phyloP scores from a whole-genome alignment of 2,329 filamentous ascomycete genomes.

The Cladosporium cucumerinum region DNA sequence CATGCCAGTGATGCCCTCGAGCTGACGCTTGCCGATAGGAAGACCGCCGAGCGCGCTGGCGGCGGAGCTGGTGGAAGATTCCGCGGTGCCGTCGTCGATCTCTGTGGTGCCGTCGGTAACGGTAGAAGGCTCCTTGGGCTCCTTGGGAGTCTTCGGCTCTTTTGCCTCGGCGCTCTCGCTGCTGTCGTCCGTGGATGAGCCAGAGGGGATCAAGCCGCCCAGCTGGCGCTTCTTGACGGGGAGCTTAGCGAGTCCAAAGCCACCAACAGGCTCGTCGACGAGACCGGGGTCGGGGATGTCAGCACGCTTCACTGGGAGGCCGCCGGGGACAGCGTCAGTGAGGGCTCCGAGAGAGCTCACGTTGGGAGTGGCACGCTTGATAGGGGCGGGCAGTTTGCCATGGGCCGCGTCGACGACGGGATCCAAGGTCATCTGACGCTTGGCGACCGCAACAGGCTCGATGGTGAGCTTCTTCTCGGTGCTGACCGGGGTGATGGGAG shows the following conservation, averaged over 20 bases:
- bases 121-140: not conserved
- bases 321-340: not conserved
- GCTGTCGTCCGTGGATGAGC: not conserved
- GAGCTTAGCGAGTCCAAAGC: too few relatives aligned
- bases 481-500: not conserved
- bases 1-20: not conserved
- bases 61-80: not conserved
- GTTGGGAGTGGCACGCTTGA: not conserved
- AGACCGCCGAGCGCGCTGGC: not conserved
- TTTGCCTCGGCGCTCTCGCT: not conserved
- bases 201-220: not conserved
- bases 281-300: too few relatives aligned
- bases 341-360: not conserved
- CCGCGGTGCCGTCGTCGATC: not conserved
- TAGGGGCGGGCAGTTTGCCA: not conserved
- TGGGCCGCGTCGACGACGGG: not conserved
- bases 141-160: not conserved
- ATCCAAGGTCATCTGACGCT: not conserved
- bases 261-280: too few relatives aligned
- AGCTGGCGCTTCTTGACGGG: conserved; percentile 11
- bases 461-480: conserved; percentile 4
- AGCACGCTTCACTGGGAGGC: not conserved
- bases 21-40: not conserved
- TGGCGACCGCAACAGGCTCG: not conserved
- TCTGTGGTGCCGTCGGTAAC: not conserved